Base-by-base conservation (phyloP, 805 yeast species). In the Torulaspora franciscae region DNA sequence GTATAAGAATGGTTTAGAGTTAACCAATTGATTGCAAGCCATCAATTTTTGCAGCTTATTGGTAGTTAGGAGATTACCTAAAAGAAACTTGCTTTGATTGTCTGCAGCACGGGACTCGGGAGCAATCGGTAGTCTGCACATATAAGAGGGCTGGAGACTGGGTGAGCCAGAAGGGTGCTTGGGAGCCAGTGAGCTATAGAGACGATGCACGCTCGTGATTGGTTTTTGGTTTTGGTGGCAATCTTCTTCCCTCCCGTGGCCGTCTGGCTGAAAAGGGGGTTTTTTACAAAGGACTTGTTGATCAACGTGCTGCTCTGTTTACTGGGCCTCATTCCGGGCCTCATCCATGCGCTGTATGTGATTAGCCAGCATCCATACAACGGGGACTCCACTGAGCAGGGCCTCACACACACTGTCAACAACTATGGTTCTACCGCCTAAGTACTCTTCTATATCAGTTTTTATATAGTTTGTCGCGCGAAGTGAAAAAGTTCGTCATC, bases 181-280 rank as follows among this genome's bases (percentile, higher is more conserved):
- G 9, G 19, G 25, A 33, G 7, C 19, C 22, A 32, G 23, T 14
- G 19, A 7, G 13, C n/a, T 23, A 10, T n/a, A 19, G 14, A 4
- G 28, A 25, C n/a, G 24, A 54, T 54, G 58, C 56, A 50, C 34
- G 54, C 55, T 23, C 45, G 51, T 13, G 47, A 47, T 37, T 43
- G 43, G 46, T 39, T 83, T 46, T 60, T 81, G 48, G 88, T 84
- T 2, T 71, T 83, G 40, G 57, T 84, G 43, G 86, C 87, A 1
- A 71, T 83, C 45, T 77, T 84, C 59, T 56, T 83, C 7, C 91
- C 91, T 8, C 88, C 88, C 6, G 67, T 83, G 30, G 84, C 89
- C 7, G 90, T 84, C 19, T 73, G 79, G 39, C 59, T 82, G 50
- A 84, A 84, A 63, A 68, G 85, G 55, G 90, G 90, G 1, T 71